Evolutionary conservation across 2,329 filamentous ascomycete species (phyloP).

Genomic region (Aspergillus latus): DNA sequence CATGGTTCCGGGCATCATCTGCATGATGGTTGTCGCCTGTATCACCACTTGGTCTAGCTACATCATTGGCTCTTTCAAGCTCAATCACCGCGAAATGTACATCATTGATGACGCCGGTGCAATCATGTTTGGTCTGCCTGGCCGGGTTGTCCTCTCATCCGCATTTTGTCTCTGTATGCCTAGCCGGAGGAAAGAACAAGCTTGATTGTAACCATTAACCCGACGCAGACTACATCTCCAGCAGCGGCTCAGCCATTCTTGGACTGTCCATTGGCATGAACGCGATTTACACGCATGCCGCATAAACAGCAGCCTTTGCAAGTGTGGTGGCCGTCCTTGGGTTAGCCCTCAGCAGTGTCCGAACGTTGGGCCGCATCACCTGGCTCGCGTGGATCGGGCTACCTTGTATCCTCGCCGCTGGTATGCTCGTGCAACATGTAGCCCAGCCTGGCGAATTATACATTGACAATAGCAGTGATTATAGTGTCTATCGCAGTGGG

Average conservation of each 20-base stretch:
- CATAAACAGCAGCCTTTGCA: slow-evolving; percentile 25
- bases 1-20: slow-evolving; percentile 50
- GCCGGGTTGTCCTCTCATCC: slow-evolving; percentile 49
- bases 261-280: slow-evolving; percentile 44
- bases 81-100: slow-evolving; percentile 55
- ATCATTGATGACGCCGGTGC: slow-evolving; percentile 57
- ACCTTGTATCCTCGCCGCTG: slow-evolving; percentile 1
- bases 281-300: slow-evolving; percentile 39
- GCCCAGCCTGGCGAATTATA: background rate
- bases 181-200: background rate
- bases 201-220: background rate
- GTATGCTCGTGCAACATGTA: slow-evolving; percentile 14
- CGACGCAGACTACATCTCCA: slow-evolving; percentile 32
- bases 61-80: slow-evolving; percentile 52
- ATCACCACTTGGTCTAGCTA: slow-evolving; percentile 53
- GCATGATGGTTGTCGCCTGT: slow-evolving; percentile 39
- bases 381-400: slow-evolving; percentile 38
- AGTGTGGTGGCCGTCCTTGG: slow-evolving; percentile 24
- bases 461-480: background rate
- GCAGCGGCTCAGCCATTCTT: slow-evolving; percentile 44
- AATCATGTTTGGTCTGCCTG: slow-evolving; percentile 55
- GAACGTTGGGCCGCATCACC: slow-evolving; percentile 32
- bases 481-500: background rate
- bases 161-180: slow-evolving; percentile 3
- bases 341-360: slow-evolving; percentile 30